Conservation (phyloP, 345 rosid genomes). For the Syzygium grande region DNA sequence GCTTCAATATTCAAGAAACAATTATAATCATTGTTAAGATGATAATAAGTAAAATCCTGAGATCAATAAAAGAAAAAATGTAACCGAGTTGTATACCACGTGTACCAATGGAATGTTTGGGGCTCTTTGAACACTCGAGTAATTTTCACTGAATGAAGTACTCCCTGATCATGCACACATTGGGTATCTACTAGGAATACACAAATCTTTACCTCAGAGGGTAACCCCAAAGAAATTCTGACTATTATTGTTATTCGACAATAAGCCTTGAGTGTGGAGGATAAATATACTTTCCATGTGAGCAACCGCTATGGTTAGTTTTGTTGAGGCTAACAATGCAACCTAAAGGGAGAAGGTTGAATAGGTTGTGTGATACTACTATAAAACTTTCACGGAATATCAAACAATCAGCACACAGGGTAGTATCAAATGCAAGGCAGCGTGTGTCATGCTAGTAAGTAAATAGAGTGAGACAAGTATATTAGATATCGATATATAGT, state of each 20-base stretch:
- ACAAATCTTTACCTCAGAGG: background rate
- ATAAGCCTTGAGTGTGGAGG: background rate
- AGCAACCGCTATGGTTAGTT: background rate
- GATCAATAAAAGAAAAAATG: background rate
- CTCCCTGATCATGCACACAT: fast-evolving
- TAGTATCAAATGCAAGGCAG: too few relatives aligned
- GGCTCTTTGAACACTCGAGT: background rate
- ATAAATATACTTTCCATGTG: background rate
- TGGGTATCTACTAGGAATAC: background rate
- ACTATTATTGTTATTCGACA: background rate
- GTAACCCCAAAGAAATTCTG: background rate
- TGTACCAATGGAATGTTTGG: background rate
- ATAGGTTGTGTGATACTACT: too few relatives aligned
- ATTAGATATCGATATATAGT: too few relatives aligned
- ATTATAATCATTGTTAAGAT: background rate
- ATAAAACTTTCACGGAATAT: too few relatives aligned
- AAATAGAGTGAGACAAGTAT: too few relatives aligned
- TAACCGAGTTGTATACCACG: background rate
- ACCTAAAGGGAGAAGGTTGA: too few relatives aligned
- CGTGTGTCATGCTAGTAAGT: too few relatives aligned
- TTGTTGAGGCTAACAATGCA: background rate
- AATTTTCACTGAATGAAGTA: background rate
- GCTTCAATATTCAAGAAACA: background rate
- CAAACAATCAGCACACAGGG: too few relatives aligned
- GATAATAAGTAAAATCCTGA: background rate